Percentiles rank a stretch among this genome's conserved stretches.
Conservation (phyloP, 768 basidiomycete genomes). For the Boletellus sp. region DNA sequence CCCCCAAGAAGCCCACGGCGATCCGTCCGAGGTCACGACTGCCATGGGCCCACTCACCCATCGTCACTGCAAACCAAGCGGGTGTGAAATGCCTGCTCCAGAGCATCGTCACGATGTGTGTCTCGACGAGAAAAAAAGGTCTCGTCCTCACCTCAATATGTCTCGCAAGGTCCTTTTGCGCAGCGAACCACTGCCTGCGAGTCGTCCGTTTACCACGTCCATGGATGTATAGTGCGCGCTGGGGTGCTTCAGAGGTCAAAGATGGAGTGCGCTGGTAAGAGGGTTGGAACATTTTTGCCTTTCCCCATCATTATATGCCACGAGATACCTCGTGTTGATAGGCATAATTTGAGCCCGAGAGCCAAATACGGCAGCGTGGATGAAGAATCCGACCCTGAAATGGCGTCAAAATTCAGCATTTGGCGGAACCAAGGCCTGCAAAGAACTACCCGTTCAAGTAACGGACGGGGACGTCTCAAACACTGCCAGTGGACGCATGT, state of each 20-base stretch:
- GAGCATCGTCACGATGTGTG: not conserved
- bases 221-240: not conserved
- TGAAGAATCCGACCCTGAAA: too few species aligned
- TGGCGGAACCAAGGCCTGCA: too few species aligned
- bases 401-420: too few species aligned
- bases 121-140: not conserved
- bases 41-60: constrained; percentile 38
- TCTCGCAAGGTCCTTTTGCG: constrained; percentile 31
- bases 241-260: not conserved
- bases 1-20: not conserved
- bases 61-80: constrained; percentile 53
- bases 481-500: too few species aligned
- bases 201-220: not conserved
- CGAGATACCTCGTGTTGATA: too few species aligned
- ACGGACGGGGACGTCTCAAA: too few species aligned
- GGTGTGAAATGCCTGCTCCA: constrained; percentile 46
- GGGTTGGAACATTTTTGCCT: too few species aligned
- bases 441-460: too few species aligned
- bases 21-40: not conserved
- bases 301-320: too few species aligned
- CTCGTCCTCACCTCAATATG: constrained; percentile 31
- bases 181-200: not conserved
- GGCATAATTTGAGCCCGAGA: too few species aligned
- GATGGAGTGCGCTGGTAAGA: not conserved
- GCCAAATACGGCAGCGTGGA: too few species aligned